Evolutionary conservation across 192 early-diverging fungal genomes (phyloP), one percentile per base, ranked within the genome.

Genomic region (Phycomyces nitens): DNA sequence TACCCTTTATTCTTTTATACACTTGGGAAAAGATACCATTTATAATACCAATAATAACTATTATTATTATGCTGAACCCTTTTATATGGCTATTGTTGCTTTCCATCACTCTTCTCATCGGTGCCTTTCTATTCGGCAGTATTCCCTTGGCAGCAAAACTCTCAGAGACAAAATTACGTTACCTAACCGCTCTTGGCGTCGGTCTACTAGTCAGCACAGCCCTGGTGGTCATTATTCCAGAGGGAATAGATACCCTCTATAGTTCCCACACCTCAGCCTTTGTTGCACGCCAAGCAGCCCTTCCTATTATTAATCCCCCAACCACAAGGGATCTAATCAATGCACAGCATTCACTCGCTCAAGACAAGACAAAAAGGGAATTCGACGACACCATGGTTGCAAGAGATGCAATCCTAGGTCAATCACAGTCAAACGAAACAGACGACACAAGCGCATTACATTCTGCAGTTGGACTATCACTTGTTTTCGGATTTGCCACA

Each of bases 151-250:
- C 86, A 16, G 85, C 95, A 53, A 77, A 85, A 29, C 82, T 95
- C 47, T 88, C 88, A 12, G 86, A 91, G 58, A 73, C 84, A 40
- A 80, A 84, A 43, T 80, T 97, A 51, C 77, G 81, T 20, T 66
- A 90, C 29, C 76, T 94, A 29, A 92, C 93, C 12, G 86, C 85
- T 12, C 91, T 95, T 76, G 91, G 93, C 23, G 87, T 91, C 12
- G 96, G 96, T 16, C 85, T 98, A 22, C 79, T 98, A n/a, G 86
- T 96, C 47, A 93, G 94, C 23, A 92, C 94, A 5, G 89, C 92
- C 0, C 77, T 98, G 24, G 83, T 90, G n/a, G 93, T 98, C 6
- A 96, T 98, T 60, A 76, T 98, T 58, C 96, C 96, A 5, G 96
- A 98, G 73, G 96, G 96, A 24, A 86, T 98, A 38, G 94, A 96